Percentiles rank a stretch among this genome's conserved stretches.
phyloP scores from a whole-genome alignment of 2,329 filamentous ascomycete species.

The Talaromyces rugulosus region DNA sequence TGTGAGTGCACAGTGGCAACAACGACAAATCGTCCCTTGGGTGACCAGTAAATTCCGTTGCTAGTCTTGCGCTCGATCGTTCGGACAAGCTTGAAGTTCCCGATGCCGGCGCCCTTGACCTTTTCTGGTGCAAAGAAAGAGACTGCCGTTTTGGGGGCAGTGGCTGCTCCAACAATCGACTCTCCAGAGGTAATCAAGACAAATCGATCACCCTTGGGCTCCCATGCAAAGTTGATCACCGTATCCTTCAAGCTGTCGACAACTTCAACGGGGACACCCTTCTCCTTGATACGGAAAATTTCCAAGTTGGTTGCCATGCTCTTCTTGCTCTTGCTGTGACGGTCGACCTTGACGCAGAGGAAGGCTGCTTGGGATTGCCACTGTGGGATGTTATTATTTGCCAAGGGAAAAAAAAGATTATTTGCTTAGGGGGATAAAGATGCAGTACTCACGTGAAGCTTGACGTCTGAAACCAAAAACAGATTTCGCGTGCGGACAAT shows the following conservation, averaged over 20 bases:
- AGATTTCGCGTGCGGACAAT: constrained; percentile 91
- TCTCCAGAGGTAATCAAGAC: constrained; percentile 95
- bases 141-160: constrained; percentile 88
- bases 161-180: constrained; percentile 69
- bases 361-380: constrained; percentile 96
- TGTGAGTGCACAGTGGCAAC: constrained; percentile 89
- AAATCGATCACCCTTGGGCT: constrained; percentile 95
- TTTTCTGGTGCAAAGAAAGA: constrained; percentile 98
- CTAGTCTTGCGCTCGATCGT: constrained; percentile 99
- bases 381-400: neutral
- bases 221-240: constrained; percentile 99
- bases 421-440: too few species aligned
- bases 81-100: constrained; percentile 94
- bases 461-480: constrained; percentile 96
- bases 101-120: constrained; percentile 71
- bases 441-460: constrained; percentile 61
- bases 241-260: constrained; percentile 97
- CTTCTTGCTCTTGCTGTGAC: constrained; percentile 99
- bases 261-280: constrained; percentile 96
- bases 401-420: too few species aligned
- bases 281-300: constrained; percentile 96
- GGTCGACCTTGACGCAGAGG: constrained; percentile 96
- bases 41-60: constrained; percentile 99
- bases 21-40: constrained; percentile 89
- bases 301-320: constrained; percentile 94